Evolutionary conservation across 306 rosid genomes (phyloP), one percentile per base, ranked within the genome.

Genomic region (Quercus aquifolioides): DNA sequence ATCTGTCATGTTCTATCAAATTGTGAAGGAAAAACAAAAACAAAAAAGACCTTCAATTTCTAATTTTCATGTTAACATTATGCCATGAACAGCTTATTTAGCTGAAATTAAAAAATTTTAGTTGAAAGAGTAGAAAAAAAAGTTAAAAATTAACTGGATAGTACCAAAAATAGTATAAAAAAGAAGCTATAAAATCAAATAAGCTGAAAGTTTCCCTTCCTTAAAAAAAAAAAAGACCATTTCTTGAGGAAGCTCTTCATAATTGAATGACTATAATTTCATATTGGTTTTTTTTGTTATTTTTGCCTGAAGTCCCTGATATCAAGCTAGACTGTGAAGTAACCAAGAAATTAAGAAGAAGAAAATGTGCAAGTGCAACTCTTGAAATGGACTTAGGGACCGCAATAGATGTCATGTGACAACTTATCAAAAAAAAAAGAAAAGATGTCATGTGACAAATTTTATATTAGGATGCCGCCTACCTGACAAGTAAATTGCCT

Each of bases 111-210:
- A 38, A 38, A 1, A 0, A 0, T 1, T 7, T 41, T 41, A 6
- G 1, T 7, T 8, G 11, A 41, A 41, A 41, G 0, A 0, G 2
- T 38, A 38, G 0, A 41, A 7, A 38, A 38, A 7, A 7, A 38
- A 0, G 3, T 38, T 38, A 7, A 6, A 6, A 38, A 0, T 0
- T 38, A 7, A 2, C 1, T 7, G 0, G 7, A 41, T 38, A 38
- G 11, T 38, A 38, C 10, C 0, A 38, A 38, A 38, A 38, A 41
- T 41, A 41, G 0, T 41, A 41, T 2, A 2, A 2, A 41, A 41
- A 41, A 41, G 3, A 8, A 7, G 46, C 11, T 41, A 41, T 2
- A 41, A 41, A 41, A 41, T 41, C 46, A 41, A 41, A 41, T 41
- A 41, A 8, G 46, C 11, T 2, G 11, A 41, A 38, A 41, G 46